These are phyloP conservation scores for Alternaria viburni DNA, from an alignment of 2,329 filamentous ascomycete genomes.

Conservation along the genomic window DNA sequence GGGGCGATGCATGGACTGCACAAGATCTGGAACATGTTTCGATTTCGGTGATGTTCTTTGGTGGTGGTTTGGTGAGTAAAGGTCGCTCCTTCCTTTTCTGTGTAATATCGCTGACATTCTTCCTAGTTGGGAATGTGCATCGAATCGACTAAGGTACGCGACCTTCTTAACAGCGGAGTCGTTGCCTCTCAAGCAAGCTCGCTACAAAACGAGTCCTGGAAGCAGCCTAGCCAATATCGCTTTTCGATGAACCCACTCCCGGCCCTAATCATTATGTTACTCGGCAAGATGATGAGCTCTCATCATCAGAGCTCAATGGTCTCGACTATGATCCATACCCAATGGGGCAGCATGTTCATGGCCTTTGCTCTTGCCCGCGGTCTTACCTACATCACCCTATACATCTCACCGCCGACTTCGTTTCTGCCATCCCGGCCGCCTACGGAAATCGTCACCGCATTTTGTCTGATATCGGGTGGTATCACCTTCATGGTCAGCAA, in stretches of 20 bases:
- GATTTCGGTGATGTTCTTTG: slow-evolving; percentile 92
- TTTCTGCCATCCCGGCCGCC: slow-evolving; percentile 83
- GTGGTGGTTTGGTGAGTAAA: slow-evolving; percentile 77
- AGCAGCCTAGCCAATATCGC: slow-evolving; percentile 69
- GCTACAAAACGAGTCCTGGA: slow-evolving; percentile 52
- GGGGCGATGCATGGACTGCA: slow-evolving; percentile 73
- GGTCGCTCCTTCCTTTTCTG: slow-evolving; percentile 5
- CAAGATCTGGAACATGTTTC: slow-evolving; percentile 90
- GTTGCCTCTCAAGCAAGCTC: slow-evolving; percentile 45
- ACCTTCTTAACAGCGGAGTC: slow-evolving; percentile 65
- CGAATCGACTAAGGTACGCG: slow-evolving; percentile 70
- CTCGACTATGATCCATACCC: slow-evolving; percentile 89
- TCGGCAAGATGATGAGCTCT: slow-evolving; percentile 94
- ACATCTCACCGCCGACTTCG: slow-evolving; percentile 79
- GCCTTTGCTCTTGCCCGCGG: slow-evolving; percentile 80
- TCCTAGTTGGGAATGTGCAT: slow-evolving; percentile 77
- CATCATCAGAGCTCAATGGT: slow-evolving; percentile 85
- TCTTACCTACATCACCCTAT: slow-evolving; percentile 80
- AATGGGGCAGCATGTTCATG: slow-evolving; percentile 87
- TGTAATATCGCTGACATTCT: slow-evolving; percentile 30
- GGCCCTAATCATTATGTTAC: slow-evolving; percentile 80
- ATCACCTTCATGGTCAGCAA: slow-evolving; percentile 92
- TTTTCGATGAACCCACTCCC: slow-evolving; percentile 89
- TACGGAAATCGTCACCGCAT: slow-evolving; percentile 84
- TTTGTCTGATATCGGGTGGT: slow-evolving; percentile 86